Base-by-base conservation (phyloP, 345 rosid species). In the Rhodamnia argentea region DNA sequence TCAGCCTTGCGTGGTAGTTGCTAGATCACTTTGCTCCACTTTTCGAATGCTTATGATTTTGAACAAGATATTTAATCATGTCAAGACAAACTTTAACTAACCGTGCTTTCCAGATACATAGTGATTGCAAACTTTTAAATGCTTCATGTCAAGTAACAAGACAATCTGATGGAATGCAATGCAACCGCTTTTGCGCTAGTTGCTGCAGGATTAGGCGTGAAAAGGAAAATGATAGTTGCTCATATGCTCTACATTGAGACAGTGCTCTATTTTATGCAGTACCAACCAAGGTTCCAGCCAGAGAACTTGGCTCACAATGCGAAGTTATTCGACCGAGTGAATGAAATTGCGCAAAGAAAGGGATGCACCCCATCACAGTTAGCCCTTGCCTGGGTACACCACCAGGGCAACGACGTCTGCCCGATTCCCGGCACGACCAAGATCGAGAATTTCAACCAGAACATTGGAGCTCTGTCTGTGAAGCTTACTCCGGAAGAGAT, bases 361-460 rank as follows among this genome's bases (percentile, higher is more conserved):
- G 90, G 91, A 1, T 94, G 96, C 91, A 92, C 93, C 51, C 89
- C 95, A 0, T 92, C 92, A 40, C 95, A 95, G 85, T 90, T 95
- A 70, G 96, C 96, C 37, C 86, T 94, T 2, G 94, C 95, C 20
- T 95, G 95, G 98, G 89, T 94, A 54, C 96, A 94, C 85, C 94
- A 91, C 87, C 95, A 90, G 50, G 96, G 96, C 20, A 51, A 81
- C 27, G 87, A 86, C 2, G 84, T 86, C 27, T 81, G 87, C 51
- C 87, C 84, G 6, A 86, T 86, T 22, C 87, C 84, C 1, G 84
- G 87, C 24, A 81, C 87, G 5, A 86, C 87, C 83, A 86, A 86
- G 42, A 56, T 81, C 1, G 84, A 86, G 53, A 86, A 86, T 51
- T 86, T 89, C 44, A 50, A 89, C 84, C 87, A 88, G 82, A 89